These are phyloP conservation scores for Zymoseptoria ardabiliae DNA, from an alignment of 2,329 filamentous ascomycete species.

Conservation along the genomic window DNA sequence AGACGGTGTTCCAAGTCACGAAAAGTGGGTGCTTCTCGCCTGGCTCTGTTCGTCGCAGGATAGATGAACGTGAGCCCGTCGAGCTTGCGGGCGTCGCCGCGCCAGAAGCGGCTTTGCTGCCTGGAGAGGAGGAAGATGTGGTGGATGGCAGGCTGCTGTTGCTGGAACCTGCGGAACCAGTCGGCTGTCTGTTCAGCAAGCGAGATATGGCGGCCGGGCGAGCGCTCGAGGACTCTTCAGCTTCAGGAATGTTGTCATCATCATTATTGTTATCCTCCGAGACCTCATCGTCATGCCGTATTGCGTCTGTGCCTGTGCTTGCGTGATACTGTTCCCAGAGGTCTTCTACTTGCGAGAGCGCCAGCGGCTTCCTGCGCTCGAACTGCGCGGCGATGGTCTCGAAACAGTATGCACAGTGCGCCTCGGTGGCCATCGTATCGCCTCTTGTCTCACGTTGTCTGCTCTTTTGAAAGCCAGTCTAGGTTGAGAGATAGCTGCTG, in stretches of 20 bases:
- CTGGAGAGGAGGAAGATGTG: slow-evolving; percentile 8
- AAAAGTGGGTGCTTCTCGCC: slow-evolving; percentile 62
- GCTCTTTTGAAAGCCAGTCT: too few species aligned
- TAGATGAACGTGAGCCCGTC: slow-evolving; percentile 37
- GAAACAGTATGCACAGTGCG: slow-evolving; percentile 91
- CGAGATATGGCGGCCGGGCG: slow-evolving; percentile 40
- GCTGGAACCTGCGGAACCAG: slow-evolving; percentile 18
- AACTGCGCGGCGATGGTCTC: slow-evolving; percentile 74
- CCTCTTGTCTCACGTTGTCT: background rate
- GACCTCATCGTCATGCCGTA: slow-evolving; percentile 32
- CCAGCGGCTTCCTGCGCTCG: slow-evolving; percentile 59
- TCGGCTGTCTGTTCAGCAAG: slow-evolving; percentile 27
- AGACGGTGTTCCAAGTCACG: slow-evolving; percentile 85
- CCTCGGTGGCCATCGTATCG: slow-evolving; percentile 65
- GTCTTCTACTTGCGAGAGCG: slow-evolving; percentile 61
- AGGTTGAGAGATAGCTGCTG: background rate
- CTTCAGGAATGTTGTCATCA: slow-evolving; percentile 21
- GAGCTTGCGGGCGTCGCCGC: slow-evolving; percentile 30
- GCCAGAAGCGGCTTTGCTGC: slow-evolving; percentile 11
- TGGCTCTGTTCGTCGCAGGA: slow-evolving; percentile 19
- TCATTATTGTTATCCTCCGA: slow-evolving; percentile 21
- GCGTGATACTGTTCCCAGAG: slow-evolving; percentile 54
- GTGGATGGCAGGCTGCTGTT: slow-evolving; percentile 26
- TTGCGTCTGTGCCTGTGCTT: slow-evolving; percentile 28
- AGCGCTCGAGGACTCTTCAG: slow-evolving; percentile 9